Evolutionary conservation across 1,139 yeast genomes (phyloP).

Genomic region (Wickerhamomyces sp.): DNA sequence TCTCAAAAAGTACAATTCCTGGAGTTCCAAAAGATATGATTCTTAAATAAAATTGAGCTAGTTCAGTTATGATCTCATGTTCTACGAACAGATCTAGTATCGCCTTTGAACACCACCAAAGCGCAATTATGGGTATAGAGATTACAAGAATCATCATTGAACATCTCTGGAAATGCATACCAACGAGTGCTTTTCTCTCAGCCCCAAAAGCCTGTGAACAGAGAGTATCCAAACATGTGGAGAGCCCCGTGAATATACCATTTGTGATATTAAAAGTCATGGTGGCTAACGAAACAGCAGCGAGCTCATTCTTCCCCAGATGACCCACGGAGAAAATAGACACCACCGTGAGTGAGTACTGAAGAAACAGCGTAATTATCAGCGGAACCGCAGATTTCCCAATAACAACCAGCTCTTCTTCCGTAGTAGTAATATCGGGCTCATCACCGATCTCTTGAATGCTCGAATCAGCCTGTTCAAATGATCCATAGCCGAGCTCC

Average conservation of each 20-base stretch:
- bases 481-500: neutral
- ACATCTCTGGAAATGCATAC: constrained; percentile 40
- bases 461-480: neutral
- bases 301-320: constrained; percentile 52
- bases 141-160: constrained; percentile 34
- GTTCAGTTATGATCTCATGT: constrained; percentile 28
- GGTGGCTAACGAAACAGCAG: constrained; percentile 41
- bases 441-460: too few species aligned
- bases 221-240: constrained; percentile 50
- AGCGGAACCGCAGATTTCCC: constrained; percentile 47
- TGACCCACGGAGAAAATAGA: constrained; percentile 80
- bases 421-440: constrained; percentile 21
- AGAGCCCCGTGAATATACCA: constrained; percentile 49
- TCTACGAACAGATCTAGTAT: constrained; percentile 30
- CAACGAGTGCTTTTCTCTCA: constrained; percentile 32
- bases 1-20: constrained; percentile 37
- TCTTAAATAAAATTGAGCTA: constrained; percentile 34
- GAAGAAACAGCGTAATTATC: constrained; percentile 66
- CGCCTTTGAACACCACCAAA: constrained; percentile 38
- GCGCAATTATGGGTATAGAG: constrained; percentile 30
- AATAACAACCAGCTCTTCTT: constrained; percentile 27
- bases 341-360: constrained; percentile 75
- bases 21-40: constrained; percentile 34
- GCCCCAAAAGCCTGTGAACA: constrained; percentile 52
- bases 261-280: constrained; percentile 48